Evolutionary conservation across 1,284 basidiomycete species (phyloP).

Genomic region (Moniliella sp.): DNA sequence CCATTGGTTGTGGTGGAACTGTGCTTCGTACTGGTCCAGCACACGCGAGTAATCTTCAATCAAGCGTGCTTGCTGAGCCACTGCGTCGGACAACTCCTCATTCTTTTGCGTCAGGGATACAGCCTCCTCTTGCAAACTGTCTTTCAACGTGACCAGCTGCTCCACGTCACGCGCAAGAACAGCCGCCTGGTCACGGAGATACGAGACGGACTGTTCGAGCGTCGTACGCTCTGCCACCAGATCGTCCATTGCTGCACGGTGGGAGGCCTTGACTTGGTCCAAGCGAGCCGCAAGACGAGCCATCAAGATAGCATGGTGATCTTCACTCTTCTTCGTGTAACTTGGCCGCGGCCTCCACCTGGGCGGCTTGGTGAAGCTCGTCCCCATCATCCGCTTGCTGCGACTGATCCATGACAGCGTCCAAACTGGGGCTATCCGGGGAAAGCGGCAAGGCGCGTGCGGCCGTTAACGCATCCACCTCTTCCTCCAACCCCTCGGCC

Average conservation of each 20-base stretch:
- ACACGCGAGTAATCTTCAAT: constrained; percentile 1
- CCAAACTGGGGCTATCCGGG: no score
- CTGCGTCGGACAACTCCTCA: constrained; percentile 69
- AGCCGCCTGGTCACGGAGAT: no score
- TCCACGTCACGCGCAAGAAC: no score
- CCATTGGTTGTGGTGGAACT: not conserved
- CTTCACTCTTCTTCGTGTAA: not conserved
- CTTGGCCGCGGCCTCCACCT: not conserved
- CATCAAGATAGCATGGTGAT: constrained; percentile 37
- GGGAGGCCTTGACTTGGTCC: constrained; percentile 66
- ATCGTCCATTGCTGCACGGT: constrained; percentile 62
- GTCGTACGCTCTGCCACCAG: constrained; percentile 60
- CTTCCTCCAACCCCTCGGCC: no score
- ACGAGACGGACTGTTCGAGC: constrained; percentile 47
- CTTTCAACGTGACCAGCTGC: constrained; percentile 64
- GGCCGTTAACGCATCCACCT: no score
- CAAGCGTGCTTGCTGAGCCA: constrained; percentile 40
- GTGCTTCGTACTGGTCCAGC: not conserved
- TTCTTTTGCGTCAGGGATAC: constrained; percentile 71
- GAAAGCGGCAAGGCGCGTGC: no score
- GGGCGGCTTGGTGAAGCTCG: no score
- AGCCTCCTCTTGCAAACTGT: constrained; percentile 71
- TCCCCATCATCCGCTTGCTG: no score
- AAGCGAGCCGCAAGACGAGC: constrained; percentile 64
- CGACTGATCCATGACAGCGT: no score